phyloP scores from a whole-genome alignment of 179 eudicot genomes.

The Beta corolliflora region DNA sequence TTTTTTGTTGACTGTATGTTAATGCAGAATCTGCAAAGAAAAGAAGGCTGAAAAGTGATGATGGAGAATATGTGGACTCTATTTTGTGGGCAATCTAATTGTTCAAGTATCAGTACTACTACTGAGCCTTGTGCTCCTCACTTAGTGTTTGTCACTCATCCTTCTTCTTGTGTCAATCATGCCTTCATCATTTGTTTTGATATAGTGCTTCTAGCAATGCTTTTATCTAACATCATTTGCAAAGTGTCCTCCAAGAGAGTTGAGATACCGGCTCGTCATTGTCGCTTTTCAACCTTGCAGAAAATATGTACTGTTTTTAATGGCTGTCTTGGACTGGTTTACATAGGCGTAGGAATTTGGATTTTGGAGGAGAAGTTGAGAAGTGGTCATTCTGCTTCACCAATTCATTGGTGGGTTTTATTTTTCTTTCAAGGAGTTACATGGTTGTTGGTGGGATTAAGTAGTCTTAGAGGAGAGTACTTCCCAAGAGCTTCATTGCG shows the following conservation, averaged over 20 bases:
- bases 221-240: slow-evolving; percentile 42
- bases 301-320: slow-evolving; percentile 47
- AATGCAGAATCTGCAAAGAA: not conserved
- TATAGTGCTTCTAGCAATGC: slow-evolving; percentile 39
- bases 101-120: not conserved
- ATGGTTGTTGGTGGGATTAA: slow-evolving; percentile 56
- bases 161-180: slow-evolving; percentile 27
- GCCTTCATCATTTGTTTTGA: slow-evolving; percentile 15
- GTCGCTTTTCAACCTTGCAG: slow-evolving; percentile 31
- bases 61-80: slow-evolving; percentile 15
- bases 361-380: slow-evolving; percentile 45
- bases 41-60: not conserved
- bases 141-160: slow-evolving; percentile 12
- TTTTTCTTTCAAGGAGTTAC: slow-evolving; percentile 53
- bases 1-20: not conserved
- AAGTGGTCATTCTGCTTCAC: slow-evolving; percentile 34
- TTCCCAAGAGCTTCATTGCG: slow-evolving; percentile 40
- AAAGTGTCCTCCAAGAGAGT: slow-evolving; percentile 31
- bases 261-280: slow-evolving; percentile 36
- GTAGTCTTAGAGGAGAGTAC: slow-evolving; percentile 47
- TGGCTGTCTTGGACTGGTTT: slow-evolving; percentile 53
- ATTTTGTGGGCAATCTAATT: slow-evolving; percentile 16
- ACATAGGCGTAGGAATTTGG: slow-evolving; percentile 57
- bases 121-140: slow-evolving; percentile 11
- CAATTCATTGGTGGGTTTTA: slow-evolving; percentile 61